These are phyloP conservation scores for Pichia heedii DNA, from an alignment of 805 yeast species.

Conservation along the genomic window DNA sequence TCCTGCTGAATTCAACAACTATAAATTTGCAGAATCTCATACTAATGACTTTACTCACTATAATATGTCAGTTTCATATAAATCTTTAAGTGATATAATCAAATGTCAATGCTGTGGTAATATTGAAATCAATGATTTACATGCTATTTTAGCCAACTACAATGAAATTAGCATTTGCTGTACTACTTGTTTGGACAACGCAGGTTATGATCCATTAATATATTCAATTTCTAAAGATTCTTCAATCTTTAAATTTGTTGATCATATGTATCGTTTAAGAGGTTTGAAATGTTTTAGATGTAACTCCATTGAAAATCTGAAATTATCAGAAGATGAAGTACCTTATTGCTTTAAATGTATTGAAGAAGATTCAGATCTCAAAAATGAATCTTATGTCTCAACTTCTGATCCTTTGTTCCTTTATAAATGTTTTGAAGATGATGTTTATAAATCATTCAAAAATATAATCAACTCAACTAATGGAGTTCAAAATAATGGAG, in stretches of 20 bases:
- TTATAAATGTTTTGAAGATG: background rate
- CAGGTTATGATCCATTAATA: slow-evolving; percentile 1
- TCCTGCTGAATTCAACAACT: slow-evolving; percentile 3
- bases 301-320: background rate
- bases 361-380: background rate
- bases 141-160: background rate
- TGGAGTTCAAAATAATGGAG: background rate
- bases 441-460: background rate
- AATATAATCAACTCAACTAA: background rate
- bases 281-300: slow-evolving; percentile 5
- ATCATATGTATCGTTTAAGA: slow-evolving; percentile 3
- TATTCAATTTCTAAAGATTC: slow-evolving; percentile 2
- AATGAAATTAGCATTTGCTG: slow-evolving; percentile 2
- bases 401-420: background rate
- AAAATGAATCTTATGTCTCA: background rate
- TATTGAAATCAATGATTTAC: background rate
- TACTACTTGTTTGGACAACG: slow-evolving; percentile 1
- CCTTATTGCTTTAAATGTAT: slow-evolving; percentile 6
- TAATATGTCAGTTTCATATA: background rate
- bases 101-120: slow-evolving; percentile 8
- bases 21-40: slow-evolving; percentile 1
- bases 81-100: background rate
- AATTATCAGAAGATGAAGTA: background rate
- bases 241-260: slow-evolving; percentile 3
- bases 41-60: background rate